Percentiles rank a stretch among this genome's conserved stretches.
phyloP scores from a whole-genome alignment of 148 eudicot species.

The Arbutus unedo region DNA sequence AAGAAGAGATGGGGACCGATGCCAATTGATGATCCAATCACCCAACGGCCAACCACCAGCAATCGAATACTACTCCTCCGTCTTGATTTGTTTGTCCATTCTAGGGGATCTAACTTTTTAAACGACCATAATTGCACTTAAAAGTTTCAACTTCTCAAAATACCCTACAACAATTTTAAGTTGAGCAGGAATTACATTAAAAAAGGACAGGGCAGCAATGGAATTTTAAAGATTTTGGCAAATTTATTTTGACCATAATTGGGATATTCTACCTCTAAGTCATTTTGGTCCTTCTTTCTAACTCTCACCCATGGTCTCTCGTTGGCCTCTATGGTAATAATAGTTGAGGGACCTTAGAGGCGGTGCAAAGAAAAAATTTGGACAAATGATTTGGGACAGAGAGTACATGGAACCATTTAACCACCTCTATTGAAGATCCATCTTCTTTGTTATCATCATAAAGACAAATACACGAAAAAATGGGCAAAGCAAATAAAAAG shows the following conservation, averaged over 20 bases:
- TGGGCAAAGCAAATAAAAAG: not conserved
- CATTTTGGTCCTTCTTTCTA: no score
- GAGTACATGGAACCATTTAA: not conserved
- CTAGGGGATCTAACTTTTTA: not conserved
- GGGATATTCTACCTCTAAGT: not conserved
- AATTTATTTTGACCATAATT: not conserved
- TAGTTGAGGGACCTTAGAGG: no score
- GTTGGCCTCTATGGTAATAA: no score
- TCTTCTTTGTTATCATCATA: not conserved
- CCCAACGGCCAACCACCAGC: not conserved
- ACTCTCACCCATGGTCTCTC: no score
- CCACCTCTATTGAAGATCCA: not conserved
- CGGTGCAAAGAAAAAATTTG: not conserved
- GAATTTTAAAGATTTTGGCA: not conserved
- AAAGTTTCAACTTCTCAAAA: not conserved
- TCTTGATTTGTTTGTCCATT: not conserved
- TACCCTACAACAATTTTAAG: not conserved
- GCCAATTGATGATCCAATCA: not conserved
- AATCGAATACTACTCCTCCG: not conserved
- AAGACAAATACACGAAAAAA: not conserved
- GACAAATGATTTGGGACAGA: not conserved
- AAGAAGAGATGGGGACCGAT: not conserved
- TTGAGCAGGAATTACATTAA: not conserved
- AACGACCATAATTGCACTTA: not conserved
- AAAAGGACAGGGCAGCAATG: not conserved